Evolutionary conservation across 2,329 filamentous ascomycete species (phyloP).

Genomic region (Lecanicillium sp.): DNA sequence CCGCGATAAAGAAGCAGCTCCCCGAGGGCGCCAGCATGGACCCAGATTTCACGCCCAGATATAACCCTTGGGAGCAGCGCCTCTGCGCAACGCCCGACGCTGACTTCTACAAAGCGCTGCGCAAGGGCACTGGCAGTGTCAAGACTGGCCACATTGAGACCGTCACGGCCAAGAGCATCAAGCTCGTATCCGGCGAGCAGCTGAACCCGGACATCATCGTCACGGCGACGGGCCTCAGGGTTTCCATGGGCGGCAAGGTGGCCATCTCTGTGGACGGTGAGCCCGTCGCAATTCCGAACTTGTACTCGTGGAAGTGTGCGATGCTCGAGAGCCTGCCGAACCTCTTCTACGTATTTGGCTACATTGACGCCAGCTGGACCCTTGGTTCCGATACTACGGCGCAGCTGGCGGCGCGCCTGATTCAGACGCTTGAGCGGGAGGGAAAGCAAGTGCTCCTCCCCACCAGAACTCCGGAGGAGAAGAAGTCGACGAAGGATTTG

Average conservation of each 20-base stretch:
- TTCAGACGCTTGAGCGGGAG: too few species aligned
- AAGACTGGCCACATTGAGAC: slow-evolving; percentile 48
- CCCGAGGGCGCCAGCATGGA: slow-evolving; percentile 49
- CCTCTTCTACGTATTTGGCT: slow-evolving; percentile 54
- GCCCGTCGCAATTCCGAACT: slow-evolving; percentile 39
- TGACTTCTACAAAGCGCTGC: slow-evolving; percentile 49
- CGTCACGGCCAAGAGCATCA: slow-evolving; percentile 42
- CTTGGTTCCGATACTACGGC: slow-evolving; percentile 55
- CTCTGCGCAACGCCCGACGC: slow-evolving; percentile 59
- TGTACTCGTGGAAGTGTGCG: slow-evolving; percentile 56
- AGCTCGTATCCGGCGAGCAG: slow-evolving; percentile 40
- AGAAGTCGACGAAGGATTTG: not conserved
- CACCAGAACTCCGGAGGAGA: too few species aligned
- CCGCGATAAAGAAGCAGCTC: slow-evolving; percentile 40
- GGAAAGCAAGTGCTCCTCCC: too few species aligned
- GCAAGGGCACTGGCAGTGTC: slow-evolving; percentile 30
- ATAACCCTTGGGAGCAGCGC: slow-evolving; percentile 68
- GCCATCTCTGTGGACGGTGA: slow-evolving; percentile 48
- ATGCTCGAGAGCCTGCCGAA: slow-evolving; percentile 66
- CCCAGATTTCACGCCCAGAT: slow-evolving; percentile 58
- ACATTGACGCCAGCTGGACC: slow-evolving; percentile 62
- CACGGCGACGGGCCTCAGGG: slow-evolving; percentile 60
- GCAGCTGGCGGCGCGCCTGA: too few species aligned
- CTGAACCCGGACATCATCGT: slow-evolving; percentile 62
- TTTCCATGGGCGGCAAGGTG: slow-evolving; percentile 51